These are phyloP conservation scores for Psidium guajava DNA, from an alignment of 345 rosid genomes.

Conservation along the genomic window DNA sequence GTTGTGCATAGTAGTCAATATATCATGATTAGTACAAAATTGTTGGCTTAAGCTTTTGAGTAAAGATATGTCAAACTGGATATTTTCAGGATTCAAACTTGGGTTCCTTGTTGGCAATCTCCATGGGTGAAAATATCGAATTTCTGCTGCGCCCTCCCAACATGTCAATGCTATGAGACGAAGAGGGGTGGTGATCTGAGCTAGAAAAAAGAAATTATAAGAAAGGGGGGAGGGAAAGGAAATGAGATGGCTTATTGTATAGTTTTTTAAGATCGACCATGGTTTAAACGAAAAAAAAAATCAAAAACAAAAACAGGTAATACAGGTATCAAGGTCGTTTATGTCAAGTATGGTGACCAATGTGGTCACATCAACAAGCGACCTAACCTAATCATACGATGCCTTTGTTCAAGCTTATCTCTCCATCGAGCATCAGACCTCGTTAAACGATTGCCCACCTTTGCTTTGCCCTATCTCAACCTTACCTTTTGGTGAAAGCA, in stretches of 20 bases:
- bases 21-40: no score
- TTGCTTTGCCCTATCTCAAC: not conserved
- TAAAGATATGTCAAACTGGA: no score
- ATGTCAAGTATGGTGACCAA: not conserved
- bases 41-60: no score
- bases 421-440: not conserved
- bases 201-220: not conserved
- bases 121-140: no score
- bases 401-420: not conserved
- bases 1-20: no score
- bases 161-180: not conserved
- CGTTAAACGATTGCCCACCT: not conserved
- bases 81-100: no score
- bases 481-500: not conserved
- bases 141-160: no score
- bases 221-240: not conserved
- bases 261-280: not conserved
- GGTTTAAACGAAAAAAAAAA: not conserved
- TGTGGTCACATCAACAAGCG: not conserved
- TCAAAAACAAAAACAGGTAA: not conserved
- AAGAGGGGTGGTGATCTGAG: not conserved
- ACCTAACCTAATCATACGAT: not conserved
- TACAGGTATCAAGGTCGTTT: not conserved
- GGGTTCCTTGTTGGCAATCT: no score
- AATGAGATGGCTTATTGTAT: not conserved